A percentile compares a stretch with the other conserved stretches of the same genome.
These are phyloP conservation scores for Kwoniella botswanensis DNA, from an alignment of 768 basidiomycete genomes.

Conservation along the genomic window DNA sequence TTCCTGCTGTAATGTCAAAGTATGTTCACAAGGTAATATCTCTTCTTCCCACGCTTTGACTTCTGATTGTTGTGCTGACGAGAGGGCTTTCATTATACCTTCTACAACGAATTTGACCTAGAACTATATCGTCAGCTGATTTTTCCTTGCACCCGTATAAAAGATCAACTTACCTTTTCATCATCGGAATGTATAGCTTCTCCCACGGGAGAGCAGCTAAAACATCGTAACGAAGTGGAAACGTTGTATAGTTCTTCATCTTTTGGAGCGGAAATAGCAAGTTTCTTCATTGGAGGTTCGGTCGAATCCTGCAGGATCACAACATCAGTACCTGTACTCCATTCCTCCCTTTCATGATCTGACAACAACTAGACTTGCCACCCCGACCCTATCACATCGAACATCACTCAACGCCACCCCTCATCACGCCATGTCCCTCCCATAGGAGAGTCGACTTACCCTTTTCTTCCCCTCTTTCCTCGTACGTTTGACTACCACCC, in stretches of 20 bases:
- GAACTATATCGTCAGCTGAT: constrained; percentile 14
- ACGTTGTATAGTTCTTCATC: constrained; percentile 88
- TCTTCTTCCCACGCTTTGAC: constrained; percentile 99
- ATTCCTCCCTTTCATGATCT: neutral
- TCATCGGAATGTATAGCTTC: constrained; percentile 43
- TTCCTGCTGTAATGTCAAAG: constrained; percentile 65
- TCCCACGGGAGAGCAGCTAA: constrained; percentile 65
- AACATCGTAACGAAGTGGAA: constrained; percentile 71
- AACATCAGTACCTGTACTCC: neutral
- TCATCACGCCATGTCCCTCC: neutral
- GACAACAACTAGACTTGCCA: neutral
- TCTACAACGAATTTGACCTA: constrained; percentile 68
- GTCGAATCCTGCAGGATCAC: constrained; percentile 65
- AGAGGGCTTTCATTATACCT: constrained; percentile 77
- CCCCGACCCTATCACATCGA: neutral
- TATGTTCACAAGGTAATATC: constrained; percentile 82
- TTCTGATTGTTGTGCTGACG: constrained; percentile 89
- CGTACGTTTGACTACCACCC: constrained; percentile 78
- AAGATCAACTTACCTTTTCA: constrained; percentile 32
- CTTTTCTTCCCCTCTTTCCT: constrained; percentile 69
- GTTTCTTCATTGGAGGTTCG: constrained; percentile 84
- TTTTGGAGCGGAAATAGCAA: constrained; percentile 76
- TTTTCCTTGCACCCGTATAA: neutral
- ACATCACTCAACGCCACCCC: constrained; percentile 10
- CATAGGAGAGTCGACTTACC: constrained; percentile 62